Conservation (phyloP, 805 yeast genomes). For the Lipomyces lipofer region DNA sequence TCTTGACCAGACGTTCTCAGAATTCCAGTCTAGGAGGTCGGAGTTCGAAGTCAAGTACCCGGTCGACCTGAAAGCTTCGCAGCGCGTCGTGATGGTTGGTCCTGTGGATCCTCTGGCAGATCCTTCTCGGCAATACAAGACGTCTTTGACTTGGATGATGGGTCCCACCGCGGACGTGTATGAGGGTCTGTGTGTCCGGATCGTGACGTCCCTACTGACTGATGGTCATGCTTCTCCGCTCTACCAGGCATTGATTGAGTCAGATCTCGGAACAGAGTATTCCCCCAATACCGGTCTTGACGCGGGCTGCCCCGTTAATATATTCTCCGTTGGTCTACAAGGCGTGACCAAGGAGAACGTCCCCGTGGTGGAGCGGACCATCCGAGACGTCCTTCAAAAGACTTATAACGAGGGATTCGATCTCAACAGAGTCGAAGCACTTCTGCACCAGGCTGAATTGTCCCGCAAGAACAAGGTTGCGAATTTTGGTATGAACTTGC, state of each 20-base stretch:
- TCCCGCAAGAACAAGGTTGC: conserved; percentile 83
- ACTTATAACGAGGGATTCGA: conserved; percentile 51
- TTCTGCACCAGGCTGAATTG: conserved; percentile 84
- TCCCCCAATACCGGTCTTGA: conserved; percentile 87
- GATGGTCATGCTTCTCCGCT: conserved; percentile 94
- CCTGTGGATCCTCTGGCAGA: conserved; percentile 81
- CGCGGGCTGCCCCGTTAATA: conserved; percentile 68
- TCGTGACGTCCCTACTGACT: conserved; percentile 67
- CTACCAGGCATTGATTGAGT: conserved; percentile 81
- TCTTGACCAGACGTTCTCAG: conserved; percentile 51
- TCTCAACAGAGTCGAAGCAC: conserved; percentile 69
- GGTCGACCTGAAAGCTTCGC: conserved; percentile 43
- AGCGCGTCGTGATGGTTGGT: conserved; percentile 53
- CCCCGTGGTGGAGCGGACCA: conserved; percentile 48
- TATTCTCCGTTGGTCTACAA: conserved; percentile 83
- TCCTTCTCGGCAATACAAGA: conserved; percentile 65
- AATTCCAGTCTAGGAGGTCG: conserved; percentile 53
- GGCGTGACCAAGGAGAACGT: conserved; percentile 59
- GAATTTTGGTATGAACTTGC: conserved; percentile 78
- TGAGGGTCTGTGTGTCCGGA: conserved; percentile 68
- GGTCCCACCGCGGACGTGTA: conserved; percentile 71
- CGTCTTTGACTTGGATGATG: conserved; percentile 85
- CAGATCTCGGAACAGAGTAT: conserved; percentile 82
- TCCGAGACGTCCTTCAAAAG: conserved; percentile 50
- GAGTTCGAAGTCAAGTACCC: conserved; percentile 44